Evolutionary conservation across 2,329 filamentous ascomycete genomes (phyloP).

Genomic region (Hortaea sp.): DNA sequence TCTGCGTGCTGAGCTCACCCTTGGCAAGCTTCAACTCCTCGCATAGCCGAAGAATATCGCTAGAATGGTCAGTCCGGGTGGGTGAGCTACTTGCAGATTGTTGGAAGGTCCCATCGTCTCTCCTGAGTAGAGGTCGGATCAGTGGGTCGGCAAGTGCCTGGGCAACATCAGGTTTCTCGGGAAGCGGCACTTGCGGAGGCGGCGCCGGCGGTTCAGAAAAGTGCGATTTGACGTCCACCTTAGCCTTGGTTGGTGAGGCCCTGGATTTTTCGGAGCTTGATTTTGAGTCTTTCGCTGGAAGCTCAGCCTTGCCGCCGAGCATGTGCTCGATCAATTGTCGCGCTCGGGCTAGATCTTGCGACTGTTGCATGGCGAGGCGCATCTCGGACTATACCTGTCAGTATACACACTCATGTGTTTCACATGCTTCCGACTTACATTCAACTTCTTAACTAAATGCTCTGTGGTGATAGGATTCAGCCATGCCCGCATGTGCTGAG

Average conservation of each 20-base stretch:
- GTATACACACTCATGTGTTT: neutral
- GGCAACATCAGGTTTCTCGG: slow-evolving; percentile 75
- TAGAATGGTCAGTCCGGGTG: slow-evolving; percentile 48
- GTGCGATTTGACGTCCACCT: slow-evolving; percentile 66
- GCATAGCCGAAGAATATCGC: slow-evolving; percentile 73
- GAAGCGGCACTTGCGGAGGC: slow-evolving; percentile 83
- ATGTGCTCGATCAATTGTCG: slow-evolving; percentile 71
- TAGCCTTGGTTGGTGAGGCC: slow-evolving; percentile 46
- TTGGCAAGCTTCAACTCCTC: slow-evolving; percentile 77
- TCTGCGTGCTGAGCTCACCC: slow-evolving; percentile 78
- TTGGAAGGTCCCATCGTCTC: slow-evolving; percentile 64
- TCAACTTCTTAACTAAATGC: slow-evolving; percentile 80
- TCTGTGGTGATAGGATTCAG: slow-evolving; percentile 85
- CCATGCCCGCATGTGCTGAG: slow-evolving; percentile 72
- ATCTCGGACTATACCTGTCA: slow-evolving; percentile 61
- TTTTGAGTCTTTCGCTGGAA: slow-evolving; percentile 36
- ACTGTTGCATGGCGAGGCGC: slow-evolving; percentile 78
- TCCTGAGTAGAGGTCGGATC: slow-evolving; percentile 55
- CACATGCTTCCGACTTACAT: slow-evolving; percentile 50
- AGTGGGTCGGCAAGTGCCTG: slow-evolving; percentile 37
- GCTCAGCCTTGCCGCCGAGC: slow-evolving; percentile 55
- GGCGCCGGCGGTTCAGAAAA: slow-evolving; percentile 92
- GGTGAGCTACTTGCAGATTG: slow-evolving; percentile 47
- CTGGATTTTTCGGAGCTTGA: slow-evolving; percentile 34
- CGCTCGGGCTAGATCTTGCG: slow-evolving; percentile 73